These are phyloP conservation scores for Elsinoe perseae DNA, from an alignment of 2,329 filamentous ascomycete genomes.

Conservation along the genomic window DNA sequence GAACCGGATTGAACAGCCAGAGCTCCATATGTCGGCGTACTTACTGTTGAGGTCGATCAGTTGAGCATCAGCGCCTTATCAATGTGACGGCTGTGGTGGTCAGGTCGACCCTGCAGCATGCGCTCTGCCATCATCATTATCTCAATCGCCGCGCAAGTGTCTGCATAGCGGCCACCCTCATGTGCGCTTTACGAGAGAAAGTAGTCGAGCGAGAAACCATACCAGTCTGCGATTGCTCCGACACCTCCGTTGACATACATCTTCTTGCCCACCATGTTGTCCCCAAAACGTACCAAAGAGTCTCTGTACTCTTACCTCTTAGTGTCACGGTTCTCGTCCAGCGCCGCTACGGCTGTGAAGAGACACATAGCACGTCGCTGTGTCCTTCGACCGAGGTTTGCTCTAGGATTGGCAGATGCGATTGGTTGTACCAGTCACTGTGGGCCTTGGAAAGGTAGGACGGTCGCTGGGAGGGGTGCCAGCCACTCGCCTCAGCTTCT, in stretches of 20 bases:
- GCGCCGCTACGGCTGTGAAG: constrained; percentile 50
- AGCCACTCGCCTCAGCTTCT: constrained; percentile 46
- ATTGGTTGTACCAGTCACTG: constrained; percentile 48
- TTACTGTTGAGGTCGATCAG: constrained; percentile 43
- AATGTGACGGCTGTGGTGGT: background rate
- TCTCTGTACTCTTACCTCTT: constrained; percentile 24
- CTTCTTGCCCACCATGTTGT: constrained; percentile 53
- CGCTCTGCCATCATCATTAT: constrained; percentile 55
- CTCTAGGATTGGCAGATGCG: constrained; percentile 47
- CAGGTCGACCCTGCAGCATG: constrained; percentile 36
- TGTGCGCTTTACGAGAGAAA: constrained; percentile 52
- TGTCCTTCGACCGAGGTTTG: constrained; percentile 52
- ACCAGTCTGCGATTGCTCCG: constrained; percentile 50
- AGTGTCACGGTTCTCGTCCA: constrained; percentile 36
- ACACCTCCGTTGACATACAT: constrained; percentile 58
- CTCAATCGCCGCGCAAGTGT: constrained; percentile 54
- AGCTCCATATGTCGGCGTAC: constrained; percentile 56
- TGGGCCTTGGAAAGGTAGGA: constrained; percentile 39
- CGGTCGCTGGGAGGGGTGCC: constrained; percentile 41
- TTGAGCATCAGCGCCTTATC: background rate
- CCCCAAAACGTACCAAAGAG: constrained; percentile 46
- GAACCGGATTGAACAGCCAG: constrained; percentile 53
- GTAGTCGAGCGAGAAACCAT: constrained; percentile 54
- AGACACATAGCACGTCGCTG: constrained; percentile 53
- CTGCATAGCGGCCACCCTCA: constrained; percentile 55